Percentiles rank a stretch among this genome's conserved stretches.
Conservation (phyloP, 768 basidiomycete genomes). For the Phaeotremella fagi region DNA sequence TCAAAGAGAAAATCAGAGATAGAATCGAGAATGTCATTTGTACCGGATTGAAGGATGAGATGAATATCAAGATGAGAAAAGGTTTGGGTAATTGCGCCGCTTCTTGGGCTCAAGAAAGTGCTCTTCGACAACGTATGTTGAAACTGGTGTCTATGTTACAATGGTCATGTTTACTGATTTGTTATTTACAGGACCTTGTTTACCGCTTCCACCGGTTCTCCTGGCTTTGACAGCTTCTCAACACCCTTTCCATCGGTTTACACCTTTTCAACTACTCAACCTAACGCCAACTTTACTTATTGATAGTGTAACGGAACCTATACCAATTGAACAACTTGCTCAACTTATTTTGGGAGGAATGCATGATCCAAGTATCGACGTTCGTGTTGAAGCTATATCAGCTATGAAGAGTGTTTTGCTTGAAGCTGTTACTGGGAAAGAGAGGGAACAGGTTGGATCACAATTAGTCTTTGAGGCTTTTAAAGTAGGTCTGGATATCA, state of each 20-base stretch:
- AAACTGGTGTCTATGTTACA: not conserved
- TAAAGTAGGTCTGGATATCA: conserved; percentile 14
- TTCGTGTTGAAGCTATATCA: conserved; percentile 37
- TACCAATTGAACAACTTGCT: conserved; percentile 31
- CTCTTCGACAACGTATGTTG: conserved; percentile 28
- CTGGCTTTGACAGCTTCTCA: conserved; percentile 27
- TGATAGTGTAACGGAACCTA: conserved; percentile 24
- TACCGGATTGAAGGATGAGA: conserved; percentile 37
- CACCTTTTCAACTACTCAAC: conserved; percentile 35
- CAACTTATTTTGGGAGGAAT: conserved; percentile 36
- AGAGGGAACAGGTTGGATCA: conserved; percentile 29
- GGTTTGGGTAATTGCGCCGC: conserved; percentile 33
- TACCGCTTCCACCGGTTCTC: conserved; percentile 34
- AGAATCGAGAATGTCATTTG: conserved; percentile 39
- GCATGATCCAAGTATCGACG: conserved; percentile 35
- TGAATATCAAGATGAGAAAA: conserved; percentile 37
- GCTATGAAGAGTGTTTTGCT: conserved; percentile 30
- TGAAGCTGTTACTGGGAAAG: conserved; percentile 26
- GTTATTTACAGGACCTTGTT: conserved; percentile 26
- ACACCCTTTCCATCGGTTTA: conserved; percentile 38
- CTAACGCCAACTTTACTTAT: conserved; percentile 33
- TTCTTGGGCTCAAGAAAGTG: conserved; percentile 32
- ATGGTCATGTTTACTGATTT: not conserved
- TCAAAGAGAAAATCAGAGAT: conserved; percentile 24
- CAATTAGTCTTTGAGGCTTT: conserved; percentile 25